Evolutionary conservation across 2,329 filamentous ascomycete species (phyloP).

Genomic region (Lasiodiplodia citricola): DNA sequence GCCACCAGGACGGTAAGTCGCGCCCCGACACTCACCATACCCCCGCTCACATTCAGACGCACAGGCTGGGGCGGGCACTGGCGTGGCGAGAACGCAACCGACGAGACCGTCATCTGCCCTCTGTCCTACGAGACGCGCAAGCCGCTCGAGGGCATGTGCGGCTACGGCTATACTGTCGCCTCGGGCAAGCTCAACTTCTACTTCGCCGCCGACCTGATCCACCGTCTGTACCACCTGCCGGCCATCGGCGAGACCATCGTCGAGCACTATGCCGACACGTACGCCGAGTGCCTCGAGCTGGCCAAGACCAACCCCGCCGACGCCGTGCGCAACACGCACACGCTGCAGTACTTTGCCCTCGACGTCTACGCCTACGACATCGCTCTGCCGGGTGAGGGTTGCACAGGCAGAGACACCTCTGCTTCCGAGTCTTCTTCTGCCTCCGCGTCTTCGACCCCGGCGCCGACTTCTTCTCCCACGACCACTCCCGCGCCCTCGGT

Average conservation of each 20-base stretch:
- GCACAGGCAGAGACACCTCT: constrained; percentile 52
- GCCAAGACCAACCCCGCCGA: constrained; percentile 57
- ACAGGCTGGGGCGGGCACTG: constrained; percentile 71
- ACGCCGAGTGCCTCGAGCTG: constrained; percentile 60
- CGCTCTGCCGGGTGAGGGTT: constrained; percentile 66
- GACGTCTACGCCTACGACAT: constrained; percentile 71
- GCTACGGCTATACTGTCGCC: constrained; percentile 66
- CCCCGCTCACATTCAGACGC: neutral
- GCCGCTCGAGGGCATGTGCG: constrained; percentile 65
- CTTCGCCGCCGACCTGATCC: constrained; percentile 70
- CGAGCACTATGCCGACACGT: constrained; percentile 67
- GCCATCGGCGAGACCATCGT: constrained; percentile 64
- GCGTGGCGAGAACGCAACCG: constrained; percentile 67
- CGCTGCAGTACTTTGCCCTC: constrained; percentile 71
- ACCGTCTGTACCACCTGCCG: constrained; percentile 69
- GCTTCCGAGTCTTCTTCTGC: constrained; percentile 30
- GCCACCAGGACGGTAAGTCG: constrained; percentile 43
- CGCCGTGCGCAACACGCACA: constrained; percentile 63
- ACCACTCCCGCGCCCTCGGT: neutral
- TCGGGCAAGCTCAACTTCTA: constrained; percentile 62
- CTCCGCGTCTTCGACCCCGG: neutral
- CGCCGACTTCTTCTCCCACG: constrained; percentile 1
- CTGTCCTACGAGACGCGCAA: constrained; percentile 64
- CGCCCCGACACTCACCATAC: neutral
- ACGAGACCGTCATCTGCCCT: constrained; percentile 73